A percentile compares a stretch with the other conserved stretches of the same genome.
Conservation (phyloP, 768 basidiomycete genomes). For the Lactifluus piperatus region DNA sequence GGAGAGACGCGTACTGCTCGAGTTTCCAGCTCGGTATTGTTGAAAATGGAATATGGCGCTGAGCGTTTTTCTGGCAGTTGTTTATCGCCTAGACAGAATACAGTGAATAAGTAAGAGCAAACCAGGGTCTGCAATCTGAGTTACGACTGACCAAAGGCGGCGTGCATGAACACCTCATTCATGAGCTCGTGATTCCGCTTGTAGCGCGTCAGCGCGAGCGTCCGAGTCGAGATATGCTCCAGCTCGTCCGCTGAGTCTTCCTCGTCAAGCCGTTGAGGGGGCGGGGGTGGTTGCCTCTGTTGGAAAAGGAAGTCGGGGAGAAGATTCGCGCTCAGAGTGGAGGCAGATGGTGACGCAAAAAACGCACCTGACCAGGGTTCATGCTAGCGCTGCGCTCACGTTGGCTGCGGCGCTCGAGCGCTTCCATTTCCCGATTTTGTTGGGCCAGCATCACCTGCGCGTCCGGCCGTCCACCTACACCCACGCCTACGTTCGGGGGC, state of each 20-base stretch:
- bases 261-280: conserved; percentile 18
- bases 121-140: background rate
- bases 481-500: conserved; percentile 7
- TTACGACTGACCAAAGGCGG: conserved; percentile 45
- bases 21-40: conserved; percentile 47
- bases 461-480: conserved; percentile 15
- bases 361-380: conserved; percentile 15
- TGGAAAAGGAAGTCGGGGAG: no score
- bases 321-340: background rate
- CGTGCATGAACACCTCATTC: conserved; percentile 72
- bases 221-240: conserved; percentile 63
- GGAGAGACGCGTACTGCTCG: conserved; percentile 30
- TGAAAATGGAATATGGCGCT: conserved; percentile 52
- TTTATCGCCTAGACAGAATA: conserved; percentile 34
- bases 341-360: no score
- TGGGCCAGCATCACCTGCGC: conserved; percentile 65
- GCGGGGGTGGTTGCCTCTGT: conserved; percentile 11
- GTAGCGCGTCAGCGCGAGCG: conserved; percentile 64
- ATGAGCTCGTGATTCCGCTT: conserved; percentile 77
- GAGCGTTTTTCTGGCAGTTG: conserved; percentile 31
- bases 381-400: conserved; percentile 32
- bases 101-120: background rate
- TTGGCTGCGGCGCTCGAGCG: conserved; percentile 44
- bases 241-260: conserved; percentile 39
- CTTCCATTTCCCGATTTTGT: conserved; percentile 65